Evolutionary conservation across 805 yeast species (phyloP), one percentile per base, ranked within the genome.

Genomic region (Saccharomycopsis guyanensis): DNA sequence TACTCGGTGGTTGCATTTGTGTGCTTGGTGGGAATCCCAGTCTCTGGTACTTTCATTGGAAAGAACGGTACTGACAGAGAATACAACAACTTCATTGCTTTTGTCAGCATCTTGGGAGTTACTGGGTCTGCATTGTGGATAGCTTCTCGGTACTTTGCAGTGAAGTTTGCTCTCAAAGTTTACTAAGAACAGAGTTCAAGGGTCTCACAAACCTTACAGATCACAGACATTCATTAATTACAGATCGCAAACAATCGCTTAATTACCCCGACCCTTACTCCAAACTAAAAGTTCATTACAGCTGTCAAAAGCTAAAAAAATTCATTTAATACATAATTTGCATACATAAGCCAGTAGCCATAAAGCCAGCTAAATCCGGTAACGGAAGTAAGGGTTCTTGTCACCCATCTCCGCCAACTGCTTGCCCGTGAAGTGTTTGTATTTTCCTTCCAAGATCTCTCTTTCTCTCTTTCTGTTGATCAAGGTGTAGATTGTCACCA

Each of bases 1-100:
- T 81, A 78, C 58, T 71, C 78, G 38, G 61, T 78, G 55, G 78
- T 76, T 10, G 73, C 86, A 2, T 64, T 77, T 46, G 65, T 71
- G n/a, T 65, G 70, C 29, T 61, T 77, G 25, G 66, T 72, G n/a
- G 65, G 71, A 18, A 65, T 76, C 18, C 80, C 81, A 2, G 62
- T 71, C 18, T 71, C 76, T 2, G 73, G 80, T 51, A 69, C 70
- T 2, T 62, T 74, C 35, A 68, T 74, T 40, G 71, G 68, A 31
- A 12, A 27, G 13, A 44, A 55, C 34, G 65, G 64, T 2, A 48
- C 66, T 16, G 38, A 54, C 2, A 45, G 47, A 0, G 60, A 63
- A 3, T 73, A 72, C 53, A 56, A 65, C 40, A 55, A 65, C 46
- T 66, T 65, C 45, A 63, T 69, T 13, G 55, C 65, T 33, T 70